These are phyloP conservation scores for Amphirosellinia nigrospora DNA, from an alignment of 495 filamentous ascomycete genomes.

Conservation along the genomic window DNA sequence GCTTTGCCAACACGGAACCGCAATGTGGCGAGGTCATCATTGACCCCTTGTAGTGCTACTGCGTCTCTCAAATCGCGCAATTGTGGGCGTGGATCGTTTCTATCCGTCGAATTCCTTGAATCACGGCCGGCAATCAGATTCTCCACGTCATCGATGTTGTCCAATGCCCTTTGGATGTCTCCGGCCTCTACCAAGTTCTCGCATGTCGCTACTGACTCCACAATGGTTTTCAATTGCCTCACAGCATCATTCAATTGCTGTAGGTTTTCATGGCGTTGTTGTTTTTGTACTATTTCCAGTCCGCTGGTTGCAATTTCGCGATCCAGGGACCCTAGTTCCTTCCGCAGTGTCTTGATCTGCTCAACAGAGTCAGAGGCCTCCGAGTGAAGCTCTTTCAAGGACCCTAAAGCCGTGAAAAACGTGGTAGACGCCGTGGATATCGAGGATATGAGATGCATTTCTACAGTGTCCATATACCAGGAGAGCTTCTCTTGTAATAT, in stretches of 20 bases:
- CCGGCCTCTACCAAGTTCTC: conserved; percentile 83
- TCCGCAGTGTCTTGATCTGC: conserved; percentile 79
- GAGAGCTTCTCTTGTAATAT: conserved; percentile 99
- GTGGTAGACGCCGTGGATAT: conserved; percentile 94
- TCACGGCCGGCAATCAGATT: conserved; percentile 70
- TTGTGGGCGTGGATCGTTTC: conserved; percentile 43
- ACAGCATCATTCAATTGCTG: conserved; percentile 81
- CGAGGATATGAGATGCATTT: conserved; percentile 94
- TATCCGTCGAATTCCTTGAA: conserved; percentile 16
- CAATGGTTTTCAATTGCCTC: conserved; percentile 78
- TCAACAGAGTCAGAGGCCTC: conserved; percentile 92
- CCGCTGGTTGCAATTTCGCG: conserved; percentile 86
- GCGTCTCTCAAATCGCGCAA: conserved; percentile 77
- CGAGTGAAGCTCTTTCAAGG: conserved; percentile 84
- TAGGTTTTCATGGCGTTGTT: conserved; percentile 82
- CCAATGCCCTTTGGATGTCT: conserved; percentile 77
- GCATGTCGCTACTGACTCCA: conserved; percentile 75
- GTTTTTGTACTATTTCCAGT: conserved; percentile 82
- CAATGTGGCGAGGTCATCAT: conserved; percentile 74
- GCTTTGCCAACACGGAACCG: conserved; percentile 82
- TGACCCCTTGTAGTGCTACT: conserved; percentile 80
- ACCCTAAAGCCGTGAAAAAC: conserved; percentile 95
- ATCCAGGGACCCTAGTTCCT: conserved; percentile 80
- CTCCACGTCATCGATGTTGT: conserved; percentile 77
- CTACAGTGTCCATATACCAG: conserved; percentile 99